Base-by-base conservation (phyloP, 768 basidiomycete genomes). In the Rhizopogon vinicolor region DNA sequence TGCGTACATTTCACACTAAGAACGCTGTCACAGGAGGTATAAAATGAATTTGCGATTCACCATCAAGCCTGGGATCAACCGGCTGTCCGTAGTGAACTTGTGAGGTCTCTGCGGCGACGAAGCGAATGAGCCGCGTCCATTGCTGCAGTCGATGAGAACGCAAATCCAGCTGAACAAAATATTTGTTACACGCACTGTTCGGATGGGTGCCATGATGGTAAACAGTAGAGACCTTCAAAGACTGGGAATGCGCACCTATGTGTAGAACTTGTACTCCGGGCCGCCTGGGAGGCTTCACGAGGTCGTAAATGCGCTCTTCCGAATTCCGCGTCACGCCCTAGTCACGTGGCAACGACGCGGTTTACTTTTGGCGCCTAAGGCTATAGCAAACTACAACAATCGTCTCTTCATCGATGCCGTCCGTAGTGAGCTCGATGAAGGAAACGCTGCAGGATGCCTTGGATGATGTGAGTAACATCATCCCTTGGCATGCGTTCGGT, bases 91-190 rank as follows among this genome's bases (percentile, higher is more conserved):
- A 77, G 62, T 92, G 91, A 25, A 92, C 78, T 52, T 80, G 75
- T 6, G 79, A 76, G 0, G 89, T 91, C 72, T 92, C 91, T 13
- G 73, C 77, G 19, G 90, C 90, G 31, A 89, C 78, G 65, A 92
- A 92, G 56, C 90, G 87, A 62, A 92, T 89, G 51, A 92, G 79
- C 50, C 90, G 84, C 35, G 83, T 83, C 90, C 90, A 92, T 78
- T 79, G 76, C 84, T 88, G 58, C 13, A 45, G 46, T 45, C 13
- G 39, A 44, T 48, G 39, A 59, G 48, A 63, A 65, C 60, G 16
- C 18, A 53, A 16, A n/a, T 49, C 19, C 19, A 49, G 5, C 19
- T 49, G 35, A 37, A 37, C 9, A 49, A 22, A 49, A 4, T 49
- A 25, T 12, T 22, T 37, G 48, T 25, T 37, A 28, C 41, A 65